These are phyloP conservation scores for Blastocystis sp. DNA, from an alignment of 352 stramenopile species.

Conservation along the genomic window DNA sequence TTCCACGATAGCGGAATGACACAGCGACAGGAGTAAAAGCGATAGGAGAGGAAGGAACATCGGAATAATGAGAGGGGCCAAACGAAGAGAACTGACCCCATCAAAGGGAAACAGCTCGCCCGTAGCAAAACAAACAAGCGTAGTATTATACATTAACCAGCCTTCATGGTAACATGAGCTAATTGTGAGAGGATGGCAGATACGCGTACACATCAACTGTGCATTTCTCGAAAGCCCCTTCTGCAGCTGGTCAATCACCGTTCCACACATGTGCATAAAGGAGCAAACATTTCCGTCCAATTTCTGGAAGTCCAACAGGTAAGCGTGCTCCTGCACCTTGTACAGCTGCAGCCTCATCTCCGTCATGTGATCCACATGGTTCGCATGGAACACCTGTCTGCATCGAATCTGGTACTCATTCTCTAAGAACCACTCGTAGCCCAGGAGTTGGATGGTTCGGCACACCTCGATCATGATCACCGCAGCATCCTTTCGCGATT, in stretches of 20 bases:
- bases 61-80: neutral
- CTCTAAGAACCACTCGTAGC: conserved; percentile 91
- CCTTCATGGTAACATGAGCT: conserved; percentile 61
- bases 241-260: conserved; percentile 94
- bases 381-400: conserved; percentile 1
- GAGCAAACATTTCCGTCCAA: conserved; percentile 92
- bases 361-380: conserved; percentile 56
- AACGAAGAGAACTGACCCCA: neutral
- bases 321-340: conserved; percentile 93
- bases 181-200: neutral
- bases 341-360: conserved; percentile 72
- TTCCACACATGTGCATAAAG: conserved; percentile 97
- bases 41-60: neutral
- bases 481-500: conserved; percentile 97
- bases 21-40: neutral
- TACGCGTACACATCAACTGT: conserved; percentile 31
- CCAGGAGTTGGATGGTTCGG: conserved; percentile 90
- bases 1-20: neutral
- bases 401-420: conserved; percentile 57
- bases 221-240: conserved; percentile 57
- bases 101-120: neutral
- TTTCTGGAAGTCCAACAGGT: conserved; percentile 95
- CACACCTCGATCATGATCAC: conserved; percentile 99
- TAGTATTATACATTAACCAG: conserved; percentile 31
- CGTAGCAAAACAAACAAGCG: conserved; percentile 6